Evolutionary conservation across 306 rosid genomes (phyloP), one percentile per base, ranked within the genome.

Genomic region (Cicer pinnatifidum): DNA sequence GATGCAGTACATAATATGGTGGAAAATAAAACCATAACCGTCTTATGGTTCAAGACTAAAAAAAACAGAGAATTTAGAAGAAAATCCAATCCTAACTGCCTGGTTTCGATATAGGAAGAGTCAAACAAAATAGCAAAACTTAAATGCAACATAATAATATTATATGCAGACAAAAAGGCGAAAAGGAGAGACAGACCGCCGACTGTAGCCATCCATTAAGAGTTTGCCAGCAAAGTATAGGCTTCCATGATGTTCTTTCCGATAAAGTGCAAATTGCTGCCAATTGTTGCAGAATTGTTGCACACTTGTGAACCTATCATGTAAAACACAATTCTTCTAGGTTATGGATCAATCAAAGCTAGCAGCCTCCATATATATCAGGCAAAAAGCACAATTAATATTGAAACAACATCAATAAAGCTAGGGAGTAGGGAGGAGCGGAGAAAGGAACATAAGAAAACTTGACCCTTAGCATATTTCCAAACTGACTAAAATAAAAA

Each of bases 271-370:
- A 91, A 38, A 89, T 72, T 73, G 96, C 96, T 37, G 98, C 96
- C 81, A 93, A 84, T 72, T 91, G 97, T 83, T 93, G 98, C 84
- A 93, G 83, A 81, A 93, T 84, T 75, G 98, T 91, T 33, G 98
- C 97, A 83, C 98, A 91, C 83, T 93, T 93, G 86, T 93, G 98
- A 83, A 93, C 98, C 98, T 93, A 85, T 38, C 63, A 70, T 37
- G 58, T 59, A 69, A 62, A 40, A 67, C 67, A 68, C 11, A 65
- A 71, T 52, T 76, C 10, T 45, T 59, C 68, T 54, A 28, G 64
- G 76, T n/a, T 50, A 28, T 56, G 69, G 62, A 47, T 62, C 68
- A 74, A 69, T 39, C 71, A 64, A 79, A 61, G 57, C 47, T 73
- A 72, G 12, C 54, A 64, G 63, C 41, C 67, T 40, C 12, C 38